Percentiles rank a stretch among this genome's conserved stretches.
Evolutionary conservation across 169 alveolate species (phyloP).

Genomic region (Plasmodium billcollinsi): DNA sequence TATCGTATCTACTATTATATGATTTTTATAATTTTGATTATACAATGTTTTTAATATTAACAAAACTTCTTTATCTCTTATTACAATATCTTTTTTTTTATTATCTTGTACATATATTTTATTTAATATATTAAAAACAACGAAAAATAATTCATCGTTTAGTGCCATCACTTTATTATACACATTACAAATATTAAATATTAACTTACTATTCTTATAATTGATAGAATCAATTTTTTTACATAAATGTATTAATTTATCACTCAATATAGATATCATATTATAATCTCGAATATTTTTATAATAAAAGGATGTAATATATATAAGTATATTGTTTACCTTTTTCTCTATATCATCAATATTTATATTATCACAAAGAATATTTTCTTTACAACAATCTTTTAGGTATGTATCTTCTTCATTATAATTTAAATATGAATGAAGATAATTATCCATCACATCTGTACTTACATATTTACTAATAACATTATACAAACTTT

Average conservation of each 20-base stretch:
- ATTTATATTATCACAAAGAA: background rate
- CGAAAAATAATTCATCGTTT: constrained; percentile 42
- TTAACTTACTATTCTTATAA: constrained; percentile 18
- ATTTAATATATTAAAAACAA: constrained; percentile 30
- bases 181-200: constrained; percentile 24
- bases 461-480: constrained; percentile 57
- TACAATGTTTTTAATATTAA: constrained; percentile 32
- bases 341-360: constrained; percentile 17
- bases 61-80: constrained; percentile 24
- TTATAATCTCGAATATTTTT: constrained; percentile 29
- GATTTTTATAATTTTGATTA: constrained; percentile 51
- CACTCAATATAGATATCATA: constrained; percentile 37
- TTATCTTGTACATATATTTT: constrained; percentile 3
- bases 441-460: constrained; percentile 33
- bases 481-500: constrained; percentile 37
- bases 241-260: constrained; percentile 12
- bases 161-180: constrained; percentile 40
- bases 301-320: constrained; percentile 41
- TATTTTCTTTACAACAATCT: background rate
- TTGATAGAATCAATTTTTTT: background rate
- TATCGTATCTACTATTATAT: constrained; percentile 31
- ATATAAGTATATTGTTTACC: constrained; percentile 19
- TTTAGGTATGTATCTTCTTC: background rate
- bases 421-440: constrained; percentile 8
- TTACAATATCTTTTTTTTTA: background rate